Conservation (phyloP, 441 rosid genomes). For the Erodium trifolium region DNA sequence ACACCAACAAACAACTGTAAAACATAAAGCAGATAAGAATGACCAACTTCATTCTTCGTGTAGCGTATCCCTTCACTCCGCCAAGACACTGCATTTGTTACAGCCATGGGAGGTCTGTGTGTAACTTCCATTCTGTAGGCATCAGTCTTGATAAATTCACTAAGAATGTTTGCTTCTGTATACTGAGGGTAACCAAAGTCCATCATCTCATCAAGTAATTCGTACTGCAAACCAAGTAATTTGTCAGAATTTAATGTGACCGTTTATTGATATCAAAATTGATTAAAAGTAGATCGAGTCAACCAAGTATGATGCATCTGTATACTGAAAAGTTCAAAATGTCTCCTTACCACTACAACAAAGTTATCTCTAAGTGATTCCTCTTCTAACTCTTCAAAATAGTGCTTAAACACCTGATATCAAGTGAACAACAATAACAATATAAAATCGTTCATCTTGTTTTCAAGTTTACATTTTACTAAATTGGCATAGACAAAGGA, state of each 20-base stretch:
- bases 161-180: slow-evolving; percentile 86
- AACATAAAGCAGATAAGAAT: slow-evolving; percentile 10
- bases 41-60: slow-evolving; percentile 86
- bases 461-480: background rate
- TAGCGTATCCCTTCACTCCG: slow-evolving; percentile 89
- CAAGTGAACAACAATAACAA: background rate
- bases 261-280: background rate
- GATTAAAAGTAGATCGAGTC: background rate
- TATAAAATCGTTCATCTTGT: background rate
- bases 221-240: slow-evolving; percentile 44
- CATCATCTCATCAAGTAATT: slow-evolving; percentile 68
- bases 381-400: slow-evolving; percentile 24
- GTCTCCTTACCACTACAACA: slow-evolving; percentile 79
- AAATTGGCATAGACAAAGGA: background rate
- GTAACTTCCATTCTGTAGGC: slow-evolving; percentile 98
- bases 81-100: slow-evolving; percentile 97
- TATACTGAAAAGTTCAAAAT: slow-evolving; percentile 4
- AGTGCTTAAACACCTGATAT: slow-evolving; percentile 87
- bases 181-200: slow-evolving; percentile 56
- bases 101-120: slow-evolving; percentile 99
- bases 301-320: background rate
- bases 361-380: slow-evolving; percentile 96
- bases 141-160: slow-evolving; percentile 97
- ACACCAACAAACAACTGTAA: slow-evolving; percentile 13
- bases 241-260: background rate